phyloP scores from a whole-genome alignment of 1,284 basidiomycete species.

The Ganoderma lingzhi region DNA sequence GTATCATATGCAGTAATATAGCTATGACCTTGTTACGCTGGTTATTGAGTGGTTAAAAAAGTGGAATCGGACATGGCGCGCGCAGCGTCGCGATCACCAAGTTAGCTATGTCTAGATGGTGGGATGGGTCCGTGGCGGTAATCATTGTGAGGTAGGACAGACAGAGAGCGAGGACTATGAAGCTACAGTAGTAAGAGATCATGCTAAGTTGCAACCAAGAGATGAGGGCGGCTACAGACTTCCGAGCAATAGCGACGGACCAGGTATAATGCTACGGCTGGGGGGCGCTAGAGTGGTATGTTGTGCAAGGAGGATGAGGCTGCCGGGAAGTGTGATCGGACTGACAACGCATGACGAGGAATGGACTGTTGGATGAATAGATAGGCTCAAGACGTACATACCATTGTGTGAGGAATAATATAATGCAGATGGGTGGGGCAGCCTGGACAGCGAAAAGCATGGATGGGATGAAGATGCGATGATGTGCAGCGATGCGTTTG shows the following conservation, averaged over 20 bases:
- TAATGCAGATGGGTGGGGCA: background rate
- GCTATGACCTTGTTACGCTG: no score
- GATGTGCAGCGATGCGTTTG: background rate
- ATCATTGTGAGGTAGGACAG: slow-evolving; percentile 4
- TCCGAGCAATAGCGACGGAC: slow-evolving; percentile 11
- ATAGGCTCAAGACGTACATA: background rate
- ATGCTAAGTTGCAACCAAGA: slow-evolving; percentile 18
- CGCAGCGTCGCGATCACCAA: no score
- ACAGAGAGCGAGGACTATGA: slow-evolving; percentile 15
- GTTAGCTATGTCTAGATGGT: slow-evolving; percentile 17
- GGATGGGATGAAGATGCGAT: slow-evolving; percentile 3
- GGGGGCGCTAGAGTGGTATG: slow-evolving; percentile 17
- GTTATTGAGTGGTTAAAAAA: no score
- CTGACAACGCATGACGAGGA: slow-evolving; percentile 3
- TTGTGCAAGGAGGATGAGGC: slow-evolving; percentile 10
- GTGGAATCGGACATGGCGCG: no score
- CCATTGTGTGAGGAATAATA: background rate
- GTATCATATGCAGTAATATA: no score
- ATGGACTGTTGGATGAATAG: background rate
- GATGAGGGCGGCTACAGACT: background rate
- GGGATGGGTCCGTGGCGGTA: slow-evolving; percentile 19
- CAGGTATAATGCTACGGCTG: slow-evolving; percentile 12
- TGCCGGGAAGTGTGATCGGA: slow-evolving; percentile 1
- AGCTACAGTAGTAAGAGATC: slow-evolving; percentile 29
- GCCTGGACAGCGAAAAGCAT: background rate